Evolutionary conservation across 768 basidiomycete genomes (phyloP), one percentile per base, ranked within the genome.

Genomic region (Phylloporus sp.): DNA sequence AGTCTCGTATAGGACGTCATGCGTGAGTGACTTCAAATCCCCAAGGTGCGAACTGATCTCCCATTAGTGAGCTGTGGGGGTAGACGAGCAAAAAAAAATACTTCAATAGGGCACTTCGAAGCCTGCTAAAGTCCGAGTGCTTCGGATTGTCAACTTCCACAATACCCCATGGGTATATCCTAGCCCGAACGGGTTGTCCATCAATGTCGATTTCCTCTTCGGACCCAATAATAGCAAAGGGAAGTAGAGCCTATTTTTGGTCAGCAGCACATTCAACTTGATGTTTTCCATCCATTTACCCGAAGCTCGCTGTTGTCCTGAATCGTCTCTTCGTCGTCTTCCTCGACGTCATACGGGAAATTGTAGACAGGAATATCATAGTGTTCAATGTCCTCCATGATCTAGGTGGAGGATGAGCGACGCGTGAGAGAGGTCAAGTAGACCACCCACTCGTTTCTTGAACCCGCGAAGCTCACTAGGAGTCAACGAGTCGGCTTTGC

Each of bases 321-420:
- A 49, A 99, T 90, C 4, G 96, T 99, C 61, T 98, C 96, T 62
- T 97, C 94, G 62, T 99, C 96, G 62, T 99, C 96, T 68, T 99
- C 96, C 67, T 99, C 96, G 7, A 95, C 85, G 57, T 98, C 96
- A 65, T 97, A 99, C 0, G 96, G 96, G 78, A 99, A 99, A 73
- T 98, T 98, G 77, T 98, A 98, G 32, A 98, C 86, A 5, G 96
- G 96, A 57, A 99, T 98, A 55, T 87, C 86, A 62, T 97, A 97
- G 73, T 98, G 80, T 61, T 97, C 95, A 57, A 99, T 99, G 64
- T 99, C 96, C 69, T 99, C 95, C 95, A 98, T 99, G 60, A 99
- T 84, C 93, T 96, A 55, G 1, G 28, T 3, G 37, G 9, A 18
- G 5, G 13, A n/a, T 56, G 9, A 55, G 48, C 46, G n/a, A 31